Percentiles rank a stretch among this genome's conserved stretches.
phyloP scores from a whole-genome alignment of 176 grass and related monocot genomes.

The Cenchrus americanus region DNA sequence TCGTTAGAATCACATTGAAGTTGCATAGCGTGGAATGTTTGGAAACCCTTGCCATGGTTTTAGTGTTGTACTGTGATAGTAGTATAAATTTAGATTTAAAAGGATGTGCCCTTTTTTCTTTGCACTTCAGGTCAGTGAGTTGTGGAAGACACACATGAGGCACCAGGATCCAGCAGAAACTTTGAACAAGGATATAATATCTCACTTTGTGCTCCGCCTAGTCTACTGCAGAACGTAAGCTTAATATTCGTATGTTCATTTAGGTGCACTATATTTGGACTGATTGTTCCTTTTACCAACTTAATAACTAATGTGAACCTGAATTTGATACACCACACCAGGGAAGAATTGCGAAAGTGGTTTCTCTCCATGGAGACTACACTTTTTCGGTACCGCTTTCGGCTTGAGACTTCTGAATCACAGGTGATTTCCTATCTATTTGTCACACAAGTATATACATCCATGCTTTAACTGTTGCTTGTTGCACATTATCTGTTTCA shows the following conservation, averaged over 20 bases:
- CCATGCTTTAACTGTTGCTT: constrained; percentile 42
- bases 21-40: not conserved
- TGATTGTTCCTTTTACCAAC: constrained; percentile 29
- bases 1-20: not conserved
- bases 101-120: constrained; percentile 6
- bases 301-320: not conserved
- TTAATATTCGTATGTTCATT: constrained; percentile 20
- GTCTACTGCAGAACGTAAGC: constrained; percentile 98
- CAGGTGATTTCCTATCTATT: constrained; percentile 61
- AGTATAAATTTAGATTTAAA: not conserved
- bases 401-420: constrained; percentile 75
- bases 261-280: not conserved
- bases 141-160: constrained; percentile 83
- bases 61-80: not conserved
- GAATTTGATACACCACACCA: constrained; percentile 24
- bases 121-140: constrained; percentile 60
- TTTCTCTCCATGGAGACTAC: constrained; percentile 95
- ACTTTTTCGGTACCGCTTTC: constrained; percentile 83
- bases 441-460: not conserved
- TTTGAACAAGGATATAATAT: constrained; percentile 94
- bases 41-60: not conserved
- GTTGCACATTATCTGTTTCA: constrained; percentile 29
- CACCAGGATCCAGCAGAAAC: constrained; percentile 82
- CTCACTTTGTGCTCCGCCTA: constrained; percentile 93
- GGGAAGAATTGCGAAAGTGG: constrained; percentile 94